A percentile compares a stretch with the other conserved stretches of the same genome.
These are phyloP conservation scores for Trichosanthes cucumerina DNA, from an alignment of 306 rosid genomes.

Conservation along the genomic window DNA sequence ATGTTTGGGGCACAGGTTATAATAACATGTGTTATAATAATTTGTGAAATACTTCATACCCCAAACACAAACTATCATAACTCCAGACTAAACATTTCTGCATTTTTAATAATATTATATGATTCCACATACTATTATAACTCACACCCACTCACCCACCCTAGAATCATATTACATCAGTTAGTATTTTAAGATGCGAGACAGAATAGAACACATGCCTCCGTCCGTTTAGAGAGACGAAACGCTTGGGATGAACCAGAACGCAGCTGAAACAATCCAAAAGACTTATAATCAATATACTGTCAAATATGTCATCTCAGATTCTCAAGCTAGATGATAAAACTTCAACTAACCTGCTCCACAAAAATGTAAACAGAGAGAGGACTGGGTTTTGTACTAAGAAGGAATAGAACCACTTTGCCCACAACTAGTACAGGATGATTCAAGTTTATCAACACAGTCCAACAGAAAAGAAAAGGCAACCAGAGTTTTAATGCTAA, in stretches of 20 bases:
- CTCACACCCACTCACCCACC: not conserved
- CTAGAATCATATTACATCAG: not conserved
- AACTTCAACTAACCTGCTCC: conserved; percentile 43
- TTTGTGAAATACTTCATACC: too few relatives aligned
- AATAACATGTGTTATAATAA: too few relatives aligned
- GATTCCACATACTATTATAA: too few relatives aligned
- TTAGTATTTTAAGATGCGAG: not conserved
- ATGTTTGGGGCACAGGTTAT: too few relatives aligned
- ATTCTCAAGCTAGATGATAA: not conserved
- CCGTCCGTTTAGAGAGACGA: conserved; percentile 15
- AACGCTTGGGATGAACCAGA: conserved; percentile 27
- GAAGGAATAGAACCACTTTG: conserved; percentile 46
- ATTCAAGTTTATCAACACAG: conserved; percentile 42
- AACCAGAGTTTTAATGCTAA: conserved; percentile 49
- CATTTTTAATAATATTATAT: too few relatives aligned
- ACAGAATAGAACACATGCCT: conserved; percentile 28
- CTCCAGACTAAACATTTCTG: too few relatives aligned
- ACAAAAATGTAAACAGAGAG: conserved; percentile 59
- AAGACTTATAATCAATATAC: conserved; percentile 14
- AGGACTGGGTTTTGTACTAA: conserved; percentile 64
- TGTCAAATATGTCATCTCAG: conserved; percentile 2
- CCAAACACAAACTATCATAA: too few relatives aligned
- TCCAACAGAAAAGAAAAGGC: conserved; percentile 41
- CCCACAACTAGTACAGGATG: conserved; percentile 31
- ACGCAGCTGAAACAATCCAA: conserved; percentile 44